Evolutionary conservation across 2,329 filamentous ascomycete species (phyloP), one percentile per base, ranked within the genome.

Genomic region (Fusarium bulbicola): DNA sequence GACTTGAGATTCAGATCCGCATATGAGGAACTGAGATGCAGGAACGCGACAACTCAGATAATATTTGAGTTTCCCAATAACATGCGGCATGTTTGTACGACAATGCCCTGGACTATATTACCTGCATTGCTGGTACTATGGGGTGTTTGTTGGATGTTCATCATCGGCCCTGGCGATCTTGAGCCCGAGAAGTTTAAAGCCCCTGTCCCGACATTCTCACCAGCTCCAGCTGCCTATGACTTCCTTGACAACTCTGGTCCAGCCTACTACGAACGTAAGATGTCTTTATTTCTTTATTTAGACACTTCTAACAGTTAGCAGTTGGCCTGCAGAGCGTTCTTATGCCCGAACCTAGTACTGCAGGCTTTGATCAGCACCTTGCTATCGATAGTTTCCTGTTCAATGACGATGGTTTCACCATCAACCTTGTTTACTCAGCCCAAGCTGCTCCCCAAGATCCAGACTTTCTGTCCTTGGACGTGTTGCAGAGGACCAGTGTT

Each of bases 251-350:
- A 32, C 4, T 7, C 21, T 3, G 28, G 15, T 2, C 9, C 6
- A 20, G 47, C 13, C 4, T 34, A 8, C 12, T 20, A 21, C 20
- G n/a, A 20, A 12, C 1, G 46, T 54, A 15, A 40, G n/a, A 16
- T 32, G 3, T 2, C 12, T 16, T 7, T 1, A 7, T 16, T 37
- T 0, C 9, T n/a, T 28, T 0, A 6, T 1, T 20, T 16, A 3
- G 18, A 5, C 3, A 13, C 14, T 21, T 53, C 18, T 53, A 21
- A 53, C 34, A 1, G 1, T 16, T 9, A 18, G 14, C 3, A 53
- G 50, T 5, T n/a, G 34, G 3, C 28, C 47, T 50, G 4, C 21
- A 18, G 6, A 34, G 47, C 21, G 6, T 20, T 18, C 6, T 7
- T 24, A 5, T 50, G 21, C 28, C 47, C 3, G 30, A 50, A 7